Percentiles rank a stretch among this genome's conserved stretches.
Evolutionary conservation across 106 monocot species (phyloP).

Genomic region (Dioscorea zingiberensis): DNA sequence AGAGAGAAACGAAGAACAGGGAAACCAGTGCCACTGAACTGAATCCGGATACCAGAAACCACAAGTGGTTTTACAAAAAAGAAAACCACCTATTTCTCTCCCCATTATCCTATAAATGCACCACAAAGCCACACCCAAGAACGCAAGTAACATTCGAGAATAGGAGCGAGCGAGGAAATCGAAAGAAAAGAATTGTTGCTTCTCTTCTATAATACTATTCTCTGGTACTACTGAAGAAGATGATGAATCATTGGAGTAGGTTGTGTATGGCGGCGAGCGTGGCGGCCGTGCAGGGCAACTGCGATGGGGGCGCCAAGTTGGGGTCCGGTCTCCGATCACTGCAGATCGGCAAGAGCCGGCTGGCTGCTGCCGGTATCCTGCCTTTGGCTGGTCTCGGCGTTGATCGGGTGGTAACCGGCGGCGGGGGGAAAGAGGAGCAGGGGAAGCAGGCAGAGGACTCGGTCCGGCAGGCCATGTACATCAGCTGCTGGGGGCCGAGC

Average conservation of each 20-base stretch:
- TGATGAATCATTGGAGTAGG: slow-evolving; percentile 35
- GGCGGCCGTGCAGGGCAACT: slow-evolving; percentile 18
- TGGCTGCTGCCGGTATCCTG: not conserved
- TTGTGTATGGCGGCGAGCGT: slow-evolving; percentile 53
- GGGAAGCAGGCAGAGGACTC: slow-evolving; percentile 14
- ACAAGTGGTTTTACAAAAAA: not conserved
- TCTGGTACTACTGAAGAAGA: no score
- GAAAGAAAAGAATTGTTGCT: no score
- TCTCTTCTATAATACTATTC: no score
- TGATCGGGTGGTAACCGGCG: not conserved
- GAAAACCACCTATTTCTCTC: not conserved
- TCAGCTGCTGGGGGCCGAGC: slow-evolving; percentile 25
- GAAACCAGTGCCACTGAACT: no score
- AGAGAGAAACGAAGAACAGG: no score
- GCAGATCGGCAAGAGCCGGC: not conserved
- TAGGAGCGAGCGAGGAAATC: not conserved
- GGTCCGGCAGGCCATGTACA: slow-evolving; percentile 19
- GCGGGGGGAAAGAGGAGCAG: not conserved
- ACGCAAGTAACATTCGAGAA: not conserved
- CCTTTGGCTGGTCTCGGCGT: not conserved
- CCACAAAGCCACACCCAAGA: not conserved
- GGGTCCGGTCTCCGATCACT: not conserved
- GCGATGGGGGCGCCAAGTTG: slow-evolving; percentile 1
- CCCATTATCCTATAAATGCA: not conserved
- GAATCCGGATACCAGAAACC: not conserved